These are phyloP conservation scores for Podospora anserina DNA, from an alignment of 495 filamentous ascomycete species.

Conservation along the genomic window DNA sequence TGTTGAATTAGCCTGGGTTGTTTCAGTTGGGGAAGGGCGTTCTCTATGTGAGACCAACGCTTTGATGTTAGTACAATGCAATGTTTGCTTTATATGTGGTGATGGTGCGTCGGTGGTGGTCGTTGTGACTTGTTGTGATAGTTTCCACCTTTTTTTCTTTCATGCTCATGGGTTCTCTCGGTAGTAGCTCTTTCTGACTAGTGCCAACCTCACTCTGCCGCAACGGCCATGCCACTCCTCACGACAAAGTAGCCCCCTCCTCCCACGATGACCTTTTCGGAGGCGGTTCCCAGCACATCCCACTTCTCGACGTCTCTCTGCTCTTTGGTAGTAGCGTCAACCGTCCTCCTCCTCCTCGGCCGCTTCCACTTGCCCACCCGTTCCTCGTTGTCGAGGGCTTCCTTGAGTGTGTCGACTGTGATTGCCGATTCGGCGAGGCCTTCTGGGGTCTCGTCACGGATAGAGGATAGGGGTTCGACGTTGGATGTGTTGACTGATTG, in stretches of 20 bases:
- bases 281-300: slow-evolving; percentile 64
- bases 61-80: not conserved
- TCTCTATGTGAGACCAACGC: not conserved
- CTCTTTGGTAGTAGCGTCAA: not conserved
- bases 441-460: slow-evolving; percentile 73
- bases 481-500: slow-evolving; percentile 68
- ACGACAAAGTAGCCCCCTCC: slow-evolving; percentile 77
- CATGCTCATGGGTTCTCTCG: no score
- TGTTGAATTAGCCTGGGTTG: not conserved
- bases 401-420: slow-evolving; percentile 35
- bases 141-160: no score
- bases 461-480: slow-evolving; percentile 67
- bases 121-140: not conserved
- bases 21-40: not conserved
- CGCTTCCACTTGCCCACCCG: slow-evolving; percentile 42
- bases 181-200: not conserved
- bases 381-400: slow-evolving; percentile 43
- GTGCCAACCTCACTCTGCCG: not conserved
- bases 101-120: not conserved
- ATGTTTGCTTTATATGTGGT: not conserved
- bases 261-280: slow-evolving; percentile 55
- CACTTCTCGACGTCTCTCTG: slow-evolving; percentile 52
- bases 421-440: slow-evolving; percentile 44
- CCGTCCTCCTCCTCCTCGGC: slow-evolving; percentile 37
- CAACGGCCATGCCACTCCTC: slow-evolving; percentile 48